Percentiles rank a stretch among this genome's conserved stretches.
Conservation (phyloP, 495 filamentous ascomycete genomes). For the Aspergillus egyptiacus region DNA sequence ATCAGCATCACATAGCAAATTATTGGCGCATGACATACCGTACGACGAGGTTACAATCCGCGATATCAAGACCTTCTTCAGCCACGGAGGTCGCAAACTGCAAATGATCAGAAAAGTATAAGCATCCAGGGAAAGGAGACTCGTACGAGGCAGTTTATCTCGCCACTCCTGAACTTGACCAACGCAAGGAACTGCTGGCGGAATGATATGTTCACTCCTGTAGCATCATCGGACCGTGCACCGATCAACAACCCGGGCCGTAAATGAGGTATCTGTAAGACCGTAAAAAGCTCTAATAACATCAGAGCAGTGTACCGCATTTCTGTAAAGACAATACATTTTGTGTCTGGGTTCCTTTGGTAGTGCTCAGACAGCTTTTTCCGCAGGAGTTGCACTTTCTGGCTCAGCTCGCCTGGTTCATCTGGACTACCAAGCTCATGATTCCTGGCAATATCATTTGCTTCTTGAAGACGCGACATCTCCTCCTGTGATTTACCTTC, state of each 20-base stretch:
- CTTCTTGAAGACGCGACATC: constrained; percentile 35
- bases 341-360: constrained; percentile 46
- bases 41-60: constrained; percentile 88
- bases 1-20: neutral
- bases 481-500: constrained; percentile 40
- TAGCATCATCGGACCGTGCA: constrained; percentile 37
- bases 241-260: constrained; percentile 64
- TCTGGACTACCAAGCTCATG: constrained; percentile 44
- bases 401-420: constrained; percentile 48
- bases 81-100: constrained; percentile 82
- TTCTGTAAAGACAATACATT: constrained; percentile 86
- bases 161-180: constrained; percentile 69
- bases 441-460: constrained; percentile 43
- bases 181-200: constrained; percentile 72
- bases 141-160: constrained; percentile 70
- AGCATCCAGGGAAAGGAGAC: neutral
- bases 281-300: constrained; percentile 58
- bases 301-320: constrained; percentile 70
- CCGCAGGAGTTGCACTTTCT: constrained; percentile 64
- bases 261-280: constrained; percentile 53
- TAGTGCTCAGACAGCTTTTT: constrained; percentile 55
- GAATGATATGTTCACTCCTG: constrained; percentile 58
- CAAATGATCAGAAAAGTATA: constrained; percentile 10
- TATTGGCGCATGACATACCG: constrained; percentile 29
- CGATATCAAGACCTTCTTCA: constrained; percentile 94